Evolutionary conservation across 805 yeast species (phyloP).

Genomic region (Huiozyma naganishii): DNA sequence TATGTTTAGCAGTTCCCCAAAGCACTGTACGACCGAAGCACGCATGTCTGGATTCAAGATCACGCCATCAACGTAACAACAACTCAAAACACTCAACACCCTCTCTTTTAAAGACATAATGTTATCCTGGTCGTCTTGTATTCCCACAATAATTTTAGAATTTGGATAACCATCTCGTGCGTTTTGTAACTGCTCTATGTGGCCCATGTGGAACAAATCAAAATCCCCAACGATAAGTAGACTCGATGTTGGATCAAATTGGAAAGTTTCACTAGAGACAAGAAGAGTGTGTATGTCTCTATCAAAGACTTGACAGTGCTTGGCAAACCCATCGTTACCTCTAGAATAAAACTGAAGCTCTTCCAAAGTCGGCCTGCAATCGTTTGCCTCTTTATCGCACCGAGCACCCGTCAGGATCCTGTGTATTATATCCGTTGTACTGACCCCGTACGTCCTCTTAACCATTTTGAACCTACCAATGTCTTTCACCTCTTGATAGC

Average conservation of each 20-base stretch:
- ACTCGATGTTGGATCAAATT: not conserved
- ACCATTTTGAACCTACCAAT: constrained; percentile 84
- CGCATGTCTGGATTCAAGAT: constrained; percentile 31
- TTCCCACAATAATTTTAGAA: constrained; percentile 48
- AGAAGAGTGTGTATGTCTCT: constrained; percentile 28
- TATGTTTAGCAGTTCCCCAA: not conserved
- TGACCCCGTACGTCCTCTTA: constrained; percentile 84
- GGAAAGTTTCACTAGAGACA: constrained; percentile 15
- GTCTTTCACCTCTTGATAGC: constrained; percentile 76
- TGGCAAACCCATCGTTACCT: constrained; percentile 45
- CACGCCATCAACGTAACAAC: constrained; percentile 72
- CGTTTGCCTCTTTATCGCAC: not conserved
- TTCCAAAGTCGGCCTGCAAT: constrained; percentile 5
- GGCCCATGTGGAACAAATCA: constrained; percentile 90
- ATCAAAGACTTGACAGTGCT: constrained; percentile 48
- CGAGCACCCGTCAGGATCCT: constrained; percentile 46
- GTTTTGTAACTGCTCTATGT: constrained; percentile 57
- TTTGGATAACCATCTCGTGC: constrained; percentile 29
- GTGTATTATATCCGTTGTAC: constrained; percentile 90
- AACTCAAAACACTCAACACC: constrained; percentile 77
- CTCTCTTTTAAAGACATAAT: constrained; percentile 85
- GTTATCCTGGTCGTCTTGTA: constrained; percentile 38
- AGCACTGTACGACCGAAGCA: not conserved
- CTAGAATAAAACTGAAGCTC: constrained; percentile 44
- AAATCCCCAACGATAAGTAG: constrained; percentile 60